phyloP scores from a whole-genome alignment of 2,329 filamentous ascomycete species.

The Claviceps monticola region DNA sequence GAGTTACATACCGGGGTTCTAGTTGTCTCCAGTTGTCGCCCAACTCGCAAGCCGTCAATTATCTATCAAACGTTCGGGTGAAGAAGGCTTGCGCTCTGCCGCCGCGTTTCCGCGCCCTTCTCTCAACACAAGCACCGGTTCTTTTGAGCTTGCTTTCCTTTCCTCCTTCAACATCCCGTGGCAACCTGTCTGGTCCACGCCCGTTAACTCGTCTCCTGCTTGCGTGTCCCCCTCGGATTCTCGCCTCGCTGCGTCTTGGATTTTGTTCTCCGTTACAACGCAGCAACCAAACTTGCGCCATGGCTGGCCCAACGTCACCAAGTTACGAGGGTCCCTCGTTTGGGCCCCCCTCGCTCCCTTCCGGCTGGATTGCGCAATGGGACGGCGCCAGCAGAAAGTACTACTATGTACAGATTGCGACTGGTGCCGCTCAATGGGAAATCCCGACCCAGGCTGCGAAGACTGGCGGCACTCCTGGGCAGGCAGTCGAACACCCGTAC shows the following conservation, averaged over 20 bases:
- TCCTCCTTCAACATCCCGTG: no score
- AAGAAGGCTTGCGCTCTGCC: neutral
- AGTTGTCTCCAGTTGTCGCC: no score
- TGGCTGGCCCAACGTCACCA: slow-evolving; percentile 45
- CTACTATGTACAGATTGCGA: slow-evolving; percentile 60
- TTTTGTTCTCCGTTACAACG: neutral
- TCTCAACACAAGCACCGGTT: neutral
- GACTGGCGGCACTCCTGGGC: slow-evolving; percentile 44
- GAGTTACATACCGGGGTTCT: no score
- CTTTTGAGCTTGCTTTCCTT: no score
- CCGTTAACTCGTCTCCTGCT: no score
- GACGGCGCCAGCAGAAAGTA: slow-evolving; percentile 50
- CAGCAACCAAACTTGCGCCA: slow-evolving; percentile 14
- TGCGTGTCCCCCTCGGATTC: neutral
- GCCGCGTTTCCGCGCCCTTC: neutral
- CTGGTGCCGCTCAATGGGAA: slow-evolving; percentile 63
- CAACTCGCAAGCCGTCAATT: no score
- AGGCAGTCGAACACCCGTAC: slow-evolving; percentile 46
- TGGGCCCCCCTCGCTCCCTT: slow-evolving; percentile 45
- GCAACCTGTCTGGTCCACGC: no score
- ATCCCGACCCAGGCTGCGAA: slow-evolving; percentile 50
- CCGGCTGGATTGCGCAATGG: slow-evolving; percentile 59
- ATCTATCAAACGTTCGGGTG: neutral
- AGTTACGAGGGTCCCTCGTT: slow-evolving; percentile 45
- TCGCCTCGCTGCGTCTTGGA: no score